These are phyloP conservation scores for Backusella macrospora DNA, from an alignment of 192 early-diverging fungal genomes.

Conservation along the genomic window DNA sequence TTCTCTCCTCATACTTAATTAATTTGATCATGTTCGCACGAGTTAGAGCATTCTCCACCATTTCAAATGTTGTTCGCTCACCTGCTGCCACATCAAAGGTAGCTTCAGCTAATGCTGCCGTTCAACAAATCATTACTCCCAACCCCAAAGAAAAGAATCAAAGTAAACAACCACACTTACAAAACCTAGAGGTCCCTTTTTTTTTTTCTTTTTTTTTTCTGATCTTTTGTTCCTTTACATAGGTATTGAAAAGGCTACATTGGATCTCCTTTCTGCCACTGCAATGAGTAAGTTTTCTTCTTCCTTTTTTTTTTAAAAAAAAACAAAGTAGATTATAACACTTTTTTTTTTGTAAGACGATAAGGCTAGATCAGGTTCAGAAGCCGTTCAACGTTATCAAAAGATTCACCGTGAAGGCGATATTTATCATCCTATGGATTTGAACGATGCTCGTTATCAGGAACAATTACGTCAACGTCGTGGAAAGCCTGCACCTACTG, in stretches of 20 bases:
- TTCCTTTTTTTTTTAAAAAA: neutral
- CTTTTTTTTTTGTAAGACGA: slow-evolving; percentile 19
- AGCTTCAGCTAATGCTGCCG: neutral
- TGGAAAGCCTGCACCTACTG: slow-evolving; percentile 15
- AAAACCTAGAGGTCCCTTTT: no score
- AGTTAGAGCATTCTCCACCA: slow-evolving; percentile 21
- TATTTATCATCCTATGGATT: slow-evolving; percentile 39
- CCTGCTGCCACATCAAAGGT: neutral
- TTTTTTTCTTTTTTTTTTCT: neutral
- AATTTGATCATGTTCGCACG: slow-evolving; percentile 7
- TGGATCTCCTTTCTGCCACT: slow-evolving; percentile 19
- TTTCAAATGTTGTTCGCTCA: slow-evolving; percentile 20
- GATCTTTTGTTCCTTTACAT: neutral
- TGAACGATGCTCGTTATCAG: slow-evolving; percentile 37
- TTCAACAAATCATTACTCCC: neutral
- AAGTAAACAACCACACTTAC: neutral
- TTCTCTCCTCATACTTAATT: no score
- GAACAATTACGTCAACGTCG: slow-evolving; percentile 35
- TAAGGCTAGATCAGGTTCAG: slow-evolving; percentile 3
- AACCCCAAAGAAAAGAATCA: slow-evolving; percentile 1
- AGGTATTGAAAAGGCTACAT: slow-evolving; percentile 25
- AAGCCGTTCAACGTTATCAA: slow-evolving; percentile 32
- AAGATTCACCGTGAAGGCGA: slow-evolving; percentile 31
- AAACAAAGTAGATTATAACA: neutral
- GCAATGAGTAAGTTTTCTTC: slow-evolving; percentile 21